Evolutionary conservation across 495 filamentous ascomycete genomes (phyloP).

Genomic region (Aspergillus steynii): DNA sequence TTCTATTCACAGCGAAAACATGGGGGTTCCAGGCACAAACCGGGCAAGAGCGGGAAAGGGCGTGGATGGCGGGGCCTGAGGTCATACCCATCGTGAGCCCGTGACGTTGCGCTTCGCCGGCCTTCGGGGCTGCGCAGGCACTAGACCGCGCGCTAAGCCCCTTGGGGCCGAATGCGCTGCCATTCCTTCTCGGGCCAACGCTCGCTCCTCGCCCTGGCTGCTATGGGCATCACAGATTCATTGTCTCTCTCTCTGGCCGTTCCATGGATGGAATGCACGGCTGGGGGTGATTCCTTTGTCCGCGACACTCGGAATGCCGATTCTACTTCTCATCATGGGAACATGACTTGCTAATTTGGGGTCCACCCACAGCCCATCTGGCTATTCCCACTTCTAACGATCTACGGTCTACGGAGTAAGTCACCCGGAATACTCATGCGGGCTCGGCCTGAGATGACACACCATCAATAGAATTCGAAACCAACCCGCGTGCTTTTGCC

Average conservation of each 20-base stretch:
- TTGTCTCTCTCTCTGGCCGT: too few relatives aligned
- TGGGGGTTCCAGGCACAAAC: neutral
- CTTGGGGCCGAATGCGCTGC: slow-evolving; percentile 9
- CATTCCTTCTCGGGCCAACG: slow-evolving; percentile 1
- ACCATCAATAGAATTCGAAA: neutral
- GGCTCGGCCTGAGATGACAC: slow-evolving; percentile 2
- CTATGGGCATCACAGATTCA: too few relatives aligned
- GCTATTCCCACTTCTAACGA: neutral
- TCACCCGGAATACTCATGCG: slow-evolving; percentile 15
- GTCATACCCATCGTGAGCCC: slow-evolving; percentile 24
- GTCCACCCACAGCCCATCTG: too few relatives aligned
- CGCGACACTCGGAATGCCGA: too few relatives aligned
- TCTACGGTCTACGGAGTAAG: neutral
- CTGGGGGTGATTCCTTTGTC: too few relatives aligned
- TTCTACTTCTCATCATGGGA: too few relatives aligned
- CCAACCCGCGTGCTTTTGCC: neutral
- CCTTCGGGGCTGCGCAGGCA: slow-evolving; percentile 15
- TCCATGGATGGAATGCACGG: too few relatives aligned
- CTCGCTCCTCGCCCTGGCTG: too few relatives aligned
- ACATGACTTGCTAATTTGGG: too few relatives aligned
- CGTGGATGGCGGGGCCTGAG: slow-evolving; percentile 19
- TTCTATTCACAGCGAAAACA: neutral
- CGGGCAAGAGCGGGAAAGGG: slow-evolving; percentile 9
- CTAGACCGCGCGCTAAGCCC: slow-evolving; percentile 9
- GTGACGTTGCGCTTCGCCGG: slow-evolving; percentile 16